phyloP scores from a whole-genome alignment of 148 eudicot species.

The Vaccinium vitisidaea region DNA sequence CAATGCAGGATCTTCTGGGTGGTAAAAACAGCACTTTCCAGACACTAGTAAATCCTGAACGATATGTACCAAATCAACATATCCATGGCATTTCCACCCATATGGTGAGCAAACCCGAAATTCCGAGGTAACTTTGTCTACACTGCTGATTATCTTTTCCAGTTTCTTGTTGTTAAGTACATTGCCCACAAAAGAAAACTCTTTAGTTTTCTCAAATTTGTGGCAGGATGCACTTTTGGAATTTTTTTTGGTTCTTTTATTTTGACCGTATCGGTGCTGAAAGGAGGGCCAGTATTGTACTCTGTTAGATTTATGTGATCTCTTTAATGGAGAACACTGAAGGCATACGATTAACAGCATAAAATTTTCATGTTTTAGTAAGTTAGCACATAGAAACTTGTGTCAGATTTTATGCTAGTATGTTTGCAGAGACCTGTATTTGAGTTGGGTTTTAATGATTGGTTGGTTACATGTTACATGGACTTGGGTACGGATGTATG shows the following conservation, averaged over 20 bases:
- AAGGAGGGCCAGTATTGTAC: not conserved
- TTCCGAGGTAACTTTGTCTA: constrained; percentile 61
- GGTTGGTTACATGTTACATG: not conserved
- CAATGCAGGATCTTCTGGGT: constrained; percentile 71
- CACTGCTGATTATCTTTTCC: constrained; percentile 5
- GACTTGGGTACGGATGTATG: not conserved
- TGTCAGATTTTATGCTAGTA: not conserved
- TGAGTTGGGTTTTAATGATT: not conserved
- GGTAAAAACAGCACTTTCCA: constrained; percentile 85
- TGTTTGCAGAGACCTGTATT: not conserved
- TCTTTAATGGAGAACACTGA: not conserved
- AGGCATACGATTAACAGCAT: not conserved
- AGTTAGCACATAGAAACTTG: constrained; percentile 1
- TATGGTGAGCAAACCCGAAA: constrained; percentile 64
- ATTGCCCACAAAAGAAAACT: not conserved
- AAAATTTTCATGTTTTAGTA: not conserved
- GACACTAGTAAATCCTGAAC: constrained; percentile 75
- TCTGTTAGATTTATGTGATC: not conserved
- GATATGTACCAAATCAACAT: constrained; percentile 48
- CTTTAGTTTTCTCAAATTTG: not conserved
- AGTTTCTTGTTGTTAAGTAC: not conserved
- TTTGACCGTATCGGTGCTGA: not conserved
- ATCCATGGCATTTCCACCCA: constrained; percentile 58
- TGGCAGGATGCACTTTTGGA: not conserved
- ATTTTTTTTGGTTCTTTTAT: not conserved